phyloP scores from a whole-genome alignment of 805 yeast species.

The Yamadazyma akitaensis region DNA sequence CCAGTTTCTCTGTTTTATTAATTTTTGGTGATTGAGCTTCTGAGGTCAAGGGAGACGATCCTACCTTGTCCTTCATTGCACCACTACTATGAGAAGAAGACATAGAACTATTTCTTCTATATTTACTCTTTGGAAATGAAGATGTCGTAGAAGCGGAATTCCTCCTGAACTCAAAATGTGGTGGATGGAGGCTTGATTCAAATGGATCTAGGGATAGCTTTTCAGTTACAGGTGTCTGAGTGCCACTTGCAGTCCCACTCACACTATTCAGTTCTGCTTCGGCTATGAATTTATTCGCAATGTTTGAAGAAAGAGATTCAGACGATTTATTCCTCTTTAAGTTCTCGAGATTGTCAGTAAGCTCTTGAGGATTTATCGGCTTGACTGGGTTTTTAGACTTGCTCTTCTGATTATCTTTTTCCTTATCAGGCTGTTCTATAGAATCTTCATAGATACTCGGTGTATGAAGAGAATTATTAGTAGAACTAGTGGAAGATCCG shows the following conservation, averaged over 20 bases:
- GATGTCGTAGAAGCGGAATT: slow-evolving; percentile 11
- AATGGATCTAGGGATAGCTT: neutral
- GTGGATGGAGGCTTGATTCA: neutral
- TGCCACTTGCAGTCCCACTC: neutral
- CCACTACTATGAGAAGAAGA: slow-evolving; percentile 13
- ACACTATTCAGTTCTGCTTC: neutral
- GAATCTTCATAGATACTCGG: slow-evolving; percentile 11
- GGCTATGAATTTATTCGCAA: slow-evolving; percentile 8
- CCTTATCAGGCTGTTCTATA: neutral
- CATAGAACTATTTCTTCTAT: slow-evolving; percentile 19
- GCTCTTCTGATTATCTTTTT: neutral
- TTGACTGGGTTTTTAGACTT: neutral
- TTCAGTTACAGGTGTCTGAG: neutral
- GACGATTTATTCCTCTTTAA: slow-evolving; percentile 8
- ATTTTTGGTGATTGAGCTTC: neutral
- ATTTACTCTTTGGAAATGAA: neutral
- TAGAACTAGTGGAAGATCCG: slow-evolving; percentile 9
- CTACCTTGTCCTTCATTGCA: neutral
- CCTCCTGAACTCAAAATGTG: slow-evolving; percentile 9
- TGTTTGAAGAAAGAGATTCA: slow-evolving; percentile 12
- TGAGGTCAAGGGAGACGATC: neutral
- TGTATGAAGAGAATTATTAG: slow-evolving; percentile 8
- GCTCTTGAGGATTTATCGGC: slow-evolving; percentile 3
- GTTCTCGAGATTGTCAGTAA: slow-evolving; percentile 5
- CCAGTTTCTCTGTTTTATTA: neutral